Conservation (phyloP, 73 alveolate species). For the Breviolum minutum region DNA sequence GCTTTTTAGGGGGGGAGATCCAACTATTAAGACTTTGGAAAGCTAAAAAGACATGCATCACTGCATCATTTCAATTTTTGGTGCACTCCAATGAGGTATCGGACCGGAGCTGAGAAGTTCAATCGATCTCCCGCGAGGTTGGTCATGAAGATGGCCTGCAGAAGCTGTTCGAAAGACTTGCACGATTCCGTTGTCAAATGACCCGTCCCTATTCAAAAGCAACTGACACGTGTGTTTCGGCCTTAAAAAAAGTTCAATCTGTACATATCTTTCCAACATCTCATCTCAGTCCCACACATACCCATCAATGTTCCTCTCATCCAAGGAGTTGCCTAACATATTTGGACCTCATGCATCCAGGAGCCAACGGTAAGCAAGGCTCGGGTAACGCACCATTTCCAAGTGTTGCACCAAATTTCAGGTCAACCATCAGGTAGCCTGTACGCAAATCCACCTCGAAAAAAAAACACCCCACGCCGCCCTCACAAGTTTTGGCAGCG, state of each 20-base stretch:
- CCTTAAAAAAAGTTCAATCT: neutral
- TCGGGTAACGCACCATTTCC: too few relatives aligned
- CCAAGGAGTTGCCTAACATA: slow-evolving; percentile 57
- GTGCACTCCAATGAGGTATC: too few relatives aligned
- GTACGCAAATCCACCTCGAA: slow-evolving; percentile 63
- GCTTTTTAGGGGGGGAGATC: too few relatives aligned
- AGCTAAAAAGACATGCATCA: too few relatives aligned
- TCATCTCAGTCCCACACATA: neutral
- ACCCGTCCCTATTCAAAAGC: neutral
- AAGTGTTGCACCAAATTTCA: slow-evolving; percentile 22
- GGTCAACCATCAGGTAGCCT: slow-evolving; percentile 70
- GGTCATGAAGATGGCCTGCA: slow-evolving; percentile 70
- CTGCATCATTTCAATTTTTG: too few relatives aligned
- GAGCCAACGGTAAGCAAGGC: too few relatives aligned
- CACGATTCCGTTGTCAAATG: neutral
- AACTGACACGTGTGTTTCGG: neutral
- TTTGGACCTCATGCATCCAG: slow-evolving; percentile 36
- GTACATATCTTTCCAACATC: neutral
- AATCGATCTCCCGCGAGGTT: slow-evolving; percentile 56
- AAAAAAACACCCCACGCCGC: neutral
- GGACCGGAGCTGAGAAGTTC: neutral
- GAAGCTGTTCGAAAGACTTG: neutral
- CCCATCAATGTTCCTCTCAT: slow-evolving; percentile 48
- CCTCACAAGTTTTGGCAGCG: too few relatives aligned
- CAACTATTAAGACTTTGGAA: too few relatives aligned